Evolutionary conservation across 2,329 filamentous ascomycete genomes (phyloP).

Genomic region (Pyricularia pennisetigena): DNA sequence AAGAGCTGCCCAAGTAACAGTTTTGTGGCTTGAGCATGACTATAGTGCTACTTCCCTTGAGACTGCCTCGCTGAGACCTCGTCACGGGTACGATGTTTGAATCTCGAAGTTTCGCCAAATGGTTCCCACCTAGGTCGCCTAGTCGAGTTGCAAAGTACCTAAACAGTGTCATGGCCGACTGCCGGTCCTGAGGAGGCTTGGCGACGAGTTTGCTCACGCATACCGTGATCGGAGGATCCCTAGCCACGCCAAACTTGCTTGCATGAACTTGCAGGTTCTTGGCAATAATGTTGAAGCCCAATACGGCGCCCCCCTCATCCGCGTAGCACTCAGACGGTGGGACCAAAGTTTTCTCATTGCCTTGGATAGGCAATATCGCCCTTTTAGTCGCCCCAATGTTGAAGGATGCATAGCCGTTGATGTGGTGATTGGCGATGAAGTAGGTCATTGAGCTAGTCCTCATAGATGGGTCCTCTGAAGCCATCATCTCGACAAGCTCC

Average conservation of each 20-base stretch:
- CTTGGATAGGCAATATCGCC: constrained; percentile 64
- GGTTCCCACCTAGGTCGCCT: constrained; percentile 57
- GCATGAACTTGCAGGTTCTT: constrained; percentile 73
- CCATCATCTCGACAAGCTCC: constrained; percentile 72
- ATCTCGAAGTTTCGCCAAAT: constrained; percentile 49
- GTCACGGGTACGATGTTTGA: constrained; percentile 64
- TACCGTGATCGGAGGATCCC: constrained; percentile 67
- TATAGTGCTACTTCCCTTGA: constrained; percentile 27
- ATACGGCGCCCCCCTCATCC: constrained; percentile 63
- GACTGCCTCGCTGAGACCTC: constrained; percentile 14
- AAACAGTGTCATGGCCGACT: constrained; percentile 64
- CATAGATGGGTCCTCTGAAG: constrained; percentile 44
- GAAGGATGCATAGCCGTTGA: constrained; percentile 63
- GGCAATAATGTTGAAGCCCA: constrained; percentile 73
- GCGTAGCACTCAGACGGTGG: constrained; percentile 71
- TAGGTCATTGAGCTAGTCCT: constrained; percentile 68
- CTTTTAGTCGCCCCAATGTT: constrained; percentile 44
- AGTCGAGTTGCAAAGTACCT: constrained; percentile 74
- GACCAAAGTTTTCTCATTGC: constrained; percentile 54
- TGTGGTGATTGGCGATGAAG: constrained; percentile 70
- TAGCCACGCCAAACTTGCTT: constrained; percentile 73
- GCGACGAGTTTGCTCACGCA: constrained; percentile 67
- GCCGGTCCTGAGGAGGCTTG: constrained; percentile 57
- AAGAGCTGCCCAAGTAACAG: constrained; percentile 68
- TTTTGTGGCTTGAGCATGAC: constrained; percentile 57